Evolutionary conservation across 495 filamentous ascomycete species (phyloP), one percentile per base, ranked within the genome.

Genomic region (Penicillium goetzii): DNA sequence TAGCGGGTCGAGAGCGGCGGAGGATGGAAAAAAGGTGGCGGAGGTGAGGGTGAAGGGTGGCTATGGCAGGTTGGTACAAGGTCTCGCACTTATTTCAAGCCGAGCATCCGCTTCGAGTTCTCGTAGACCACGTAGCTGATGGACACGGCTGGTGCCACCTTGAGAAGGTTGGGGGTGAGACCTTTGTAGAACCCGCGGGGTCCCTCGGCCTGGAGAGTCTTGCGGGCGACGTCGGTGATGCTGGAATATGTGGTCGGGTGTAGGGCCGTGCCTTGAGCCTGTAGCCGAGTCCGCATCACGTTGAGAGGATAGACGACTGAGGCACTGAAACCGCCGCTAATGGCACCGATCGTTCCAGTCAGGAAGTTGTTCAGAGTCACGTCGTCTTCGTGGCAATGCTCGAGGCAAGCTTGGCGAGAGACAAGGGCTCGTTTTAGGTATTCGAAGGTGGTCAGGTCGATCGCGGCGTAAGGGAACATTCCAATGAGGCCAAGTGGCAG

Each of bases 61-160:
- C 54, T 5, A 32, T 36, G 3, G 50, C 45, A 34, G 30, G 19
- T 21, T 66, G 28, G 55, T 61, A 26, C 26, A 59, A 57, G 32
- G 15, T 30, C 45, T 33, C 11, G 17, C 19, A 50, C 36, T 83
- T 72, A 94, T 65, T 78, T 86, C 60, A 97, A 78, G 23, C 87
- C 84, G 63, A 97, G 79, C 30, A 89, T 73, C 58, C 84, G 86
- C 81, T 99, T 99, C 55, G 91, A 86, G 70, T 97, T 97, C 76
- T 99, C 95, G 73, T 99, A 99, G 54, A 95, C 93, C 74, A 98
- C 90, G 81, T 97, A 99, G 45, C 94, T 93, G 75, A 99, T 99
- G 62, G 91, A 96, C 26, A 99, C 91, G 51, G 95, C 94, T 0
- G 95, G 95, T 10, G 94, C 92, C 36, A 99, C 95, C 78, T 99